Evolutionary conservation across 345 rosid species (phyloP).

Genomic region (Arabidopsis thaliana): TAIR10.1 NC_003076.8:26526501-26527000

Average conservation of each 20-base stretch:
- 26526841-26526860: background rate
- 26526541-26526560: conserved; percentile 35
- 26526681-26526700: background rate
- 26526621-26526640: conserved; percentile 17
- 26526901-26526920: background rate
- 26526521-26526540: conserved; percentile 56
- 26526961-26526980: background rate
- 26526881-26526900: background rate
- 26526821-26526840: background rate
- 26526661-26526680: too few relatives aligned
- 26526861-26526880: background rate
- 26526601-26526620: background rate
- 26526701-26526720: background rate
- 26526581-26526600: conserved; percentile 20
- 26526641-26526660: too few relatives aligned
- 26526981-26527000: background rate
- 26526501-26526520: conserved; percentile 43
- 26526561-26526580: background rate
- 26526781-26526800: conserved; percentile 31
- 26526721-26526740: background rate
- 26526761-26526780: conserved; percentile 26
- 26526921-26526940: background rate
- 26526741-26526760: conserved; percentile 27
- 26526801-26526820: conserved; percentile 1
- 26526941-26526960: background rate